Percentiles rank a stretch among this genome's conserved stretches.
Conservation (phyloP, 2,329 filamentous ascomycete genomes). For the Colletotrichum camelliae region DNA sequence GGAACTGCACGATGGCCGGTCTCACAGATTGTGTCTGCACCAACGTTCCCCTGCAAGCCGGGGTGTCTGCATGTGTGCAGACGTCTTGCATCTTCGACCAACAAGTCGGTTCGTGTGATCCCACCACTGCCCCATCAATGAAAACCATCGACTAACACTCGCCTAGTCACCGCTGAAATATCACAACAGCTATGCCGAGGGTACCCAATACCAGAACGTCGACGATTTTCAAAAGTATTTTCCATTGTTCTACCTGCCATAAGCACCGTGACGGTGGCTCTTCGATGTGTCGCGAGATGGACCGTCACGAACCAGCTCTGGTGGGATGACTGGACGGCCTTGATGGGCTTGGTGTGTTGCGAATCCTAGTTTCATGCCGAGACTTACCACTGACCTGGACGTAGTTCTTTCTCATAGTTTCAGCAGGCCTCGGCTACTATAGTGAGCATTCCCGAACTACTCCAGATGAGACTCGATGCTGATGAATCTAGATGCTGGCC, state of each 20-base stretch:
- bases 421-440: background rate
- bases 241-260: background rate
- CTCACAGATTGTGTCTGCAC: slow-evolving; percentile 12
- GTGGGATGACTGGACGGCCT: slow-evolving; percentile 20
- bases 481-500: background rate
- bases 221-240: background rate
- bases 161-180: background rate
- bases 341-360: slow-evolving; percentile 1
- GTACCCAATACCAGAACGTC: background rate
- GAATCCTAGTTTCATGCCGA: background rate
- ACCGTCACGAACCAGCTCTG: background rate
- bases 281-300: slow-evolving; percentile 4
- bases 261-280: background rate
- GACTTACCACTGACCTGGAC: fast-evolving
- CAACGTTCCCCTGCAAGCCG: slow-evolving; percentile 5
- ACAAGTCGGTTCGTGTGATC: slow-evolving; percentile 1
- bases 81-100: background rate
- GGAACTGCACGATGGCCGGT: background rate
- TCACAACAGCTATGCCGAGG: background rate
- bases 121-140: fast-evolving
- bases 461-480: background rate
- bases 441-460: background rate
- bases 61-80: slow-evolving; percentile 15
- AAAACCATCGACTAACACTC: background rate
- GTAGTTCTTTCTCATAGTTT: background rate